Base-by-base conservation (phyloP, 495 filamentous ascomycete species). In the Aspergillus hancockii region DNA sequence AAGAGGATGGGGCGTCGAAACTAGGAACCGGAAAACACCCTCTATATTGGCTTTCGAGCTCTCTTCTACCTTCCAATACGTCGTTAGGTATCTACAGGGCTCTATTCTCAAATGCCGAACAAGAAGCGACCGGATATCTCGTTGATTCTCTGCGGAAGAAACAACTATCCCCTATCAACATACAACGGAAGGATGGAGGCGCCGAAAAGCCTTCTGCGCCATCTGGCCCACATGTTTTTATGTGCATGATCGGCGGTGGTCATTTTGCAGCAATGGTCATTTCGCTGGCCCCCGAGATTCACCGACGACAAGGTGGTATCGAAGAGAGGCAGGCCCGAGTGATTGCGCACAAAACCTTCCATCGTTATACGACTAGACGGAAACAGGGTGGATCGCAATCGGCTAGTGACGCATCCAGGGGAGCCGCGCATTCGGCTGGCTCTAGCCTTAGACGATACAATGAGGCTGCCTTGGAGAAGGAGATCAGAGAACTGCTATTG, bases 201-300 rank as follows among this genome's bases (percentile, higher is more conserved):
- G 80, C 81, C 9, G 83, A 80, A 21, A 80, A 79, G 38, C 71
- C 78, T 1, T 78, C 82, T 0, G 64, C 75, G 10, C 79, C 85
- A 28, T 83, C 88, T 2, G 83, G 83, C 41, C 90, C 90, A 7
- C 93, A 97, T 64, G 84, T 96, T 25, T 97, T 98, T 66, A 83
- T 98, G 56, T 98, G 92, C 71, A 98, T 98, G 94, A 95, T 98
- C 55, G 94, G 94, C 8, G 94, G 94, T 61, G 94, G 94, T 2
- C 94, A 98, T 65, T 98, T 98, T 69, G 94, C 94, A 0, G 95
- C 90, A 21, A 97, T 98, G 92, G 78, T 98, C 32, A 88, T 98
- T 19, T 91, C 92, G 3, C 80, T 98, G 4, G 87, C 90, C 0
- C 93, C 95, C 0, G 91, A 90, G 61, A 75, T 85, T 41, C 85